These are phyloP conservation scores for Erigeron philadelphicus DNA, from an alignment of 140 eudicot genomes.

Conservation along the genomic window DNA sequence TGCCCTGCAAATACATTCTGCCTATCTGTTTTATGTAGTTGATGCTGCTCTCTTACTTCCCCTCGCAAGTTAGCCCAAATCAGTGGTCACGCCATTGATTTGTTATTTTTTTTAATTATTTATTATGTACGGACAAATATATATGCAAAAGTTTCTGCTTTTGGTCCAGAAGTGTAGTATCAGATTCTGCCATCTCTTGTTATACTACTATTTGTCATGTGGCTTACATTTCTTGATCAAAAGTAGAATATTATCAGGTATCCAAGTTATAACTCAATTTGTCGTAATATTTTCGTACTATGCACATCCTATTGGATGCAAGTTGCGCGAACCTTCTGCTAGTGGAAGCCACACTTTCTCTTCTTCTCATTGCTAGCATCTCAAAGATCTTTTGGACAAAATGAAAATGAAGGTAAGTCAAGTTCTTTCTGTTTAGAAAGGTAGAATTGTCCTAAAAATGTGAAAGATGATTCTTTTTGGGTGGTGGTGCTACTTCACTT, in stretches of 20 bases:
- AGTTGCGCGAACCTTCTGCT: constrained; percentile 28
- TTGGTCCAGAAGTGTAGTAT: constrained; percentile 19
- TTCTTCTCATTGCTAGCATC: constrained; percentile 23
- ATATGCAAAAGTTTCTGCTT: constrained; percentile 15
- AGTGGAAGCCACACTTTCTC: constrained; percentile 34
- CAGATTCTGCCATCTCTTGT: constrained; percentile 28
- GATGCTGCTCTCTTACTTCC: not conserved
- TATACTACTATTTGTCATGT: constrained; percentile 31
- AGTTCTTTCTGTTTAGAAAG: not conserved
- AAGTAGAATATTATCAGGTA: constrained; percentile 38
- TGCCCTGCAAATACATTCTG: too few species aligned
- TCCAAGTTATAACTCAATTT: constrained; percentile 23
- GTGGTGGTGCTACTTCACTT: constrained; percentile 28
- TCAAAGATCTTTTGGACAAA: constrained; percentile 16
- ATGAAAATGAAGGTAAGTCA: constrained; percentile 13
- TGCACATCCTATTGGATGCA: constrained; percentile 27
- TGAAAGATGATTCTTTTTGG: constrained; percentile 9
- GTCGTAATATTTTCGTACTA: constrained; percentile 22
- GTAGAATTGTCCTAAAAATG: not conserved
- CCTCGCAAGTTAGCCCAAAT: not conserved
- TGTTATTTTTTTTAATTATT: not conserved
- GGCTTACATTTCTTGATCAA: constrained; percentile 30
- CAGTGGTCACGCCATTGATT: not conserved
- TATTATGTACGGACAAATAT: constrained; percentile 17
- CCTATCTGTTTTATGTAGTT: too few species aligned